These are phyloP conservation scores for Chenopodium album DNA, from an alignment of 148 eudicot genomes.

Conservation along the genomic window DNA sequence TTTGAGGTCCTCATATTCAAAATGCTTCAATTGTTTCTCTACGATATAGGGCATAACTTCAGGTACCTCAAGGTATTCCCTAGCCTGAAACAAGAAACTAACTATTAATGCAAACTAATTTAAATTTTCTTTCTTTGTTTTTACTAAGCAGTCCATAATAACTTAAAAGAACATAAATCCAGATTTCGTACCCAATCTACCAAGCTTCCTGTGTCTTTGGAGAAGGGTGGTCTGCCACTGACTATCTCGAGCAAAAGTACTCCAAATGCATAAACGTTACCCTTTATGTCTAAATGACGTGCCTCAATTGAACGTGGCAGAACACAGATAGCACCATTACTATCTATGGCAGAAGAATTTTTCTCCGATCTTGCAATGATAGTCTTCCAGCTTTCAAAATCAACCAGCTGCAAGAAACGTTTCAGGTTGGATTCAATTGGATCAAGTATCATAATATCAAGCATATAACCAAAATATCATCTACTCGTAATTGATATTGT, in stretches of 20 bases:
- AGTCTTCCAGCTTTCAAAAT: constrained; percentile 97
- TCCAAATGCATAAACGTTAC: constrained; percentile 76
- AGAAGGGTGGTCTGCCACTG: constrained; percentile 76
- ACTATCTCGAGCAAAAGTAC: constrained; percentile 75
- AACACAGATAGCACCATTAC: constrained; percentile 67
- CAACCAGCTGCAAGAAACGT: constrained; percentile 71
- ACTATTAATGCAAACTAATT: neutral
- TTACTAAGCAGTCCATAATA: neutral
- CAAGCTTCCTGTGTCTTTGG: constrained; percentile 69
- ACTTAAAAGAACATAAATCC: neutral
- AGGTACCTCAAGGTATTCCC: constrained; percentile 63
- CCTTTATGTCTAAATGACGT: constrained; percentile 67
- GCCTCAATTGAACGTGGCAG: constrained; percentile 64
- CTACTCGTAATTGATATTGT: neutral
- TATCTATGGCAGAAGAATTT: constrained; percentile 61
- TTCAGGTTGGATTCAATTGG: neutral
- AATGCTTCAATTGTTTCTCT: constrained; percentile 82
- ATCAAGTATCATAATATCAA: neutral
- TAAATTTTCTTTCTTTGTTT: neutral
- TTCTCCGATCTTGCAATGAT: constrained; percentile 80
- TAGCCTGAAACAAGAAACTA: constrained; percentile 51
- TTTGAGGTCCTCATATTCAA: constrained; percentile 60
- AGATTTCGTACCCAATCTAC: constrained; percentile 72
- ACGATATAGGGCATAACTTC: constrained; percentile 66
- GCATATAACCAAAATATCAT: neutral